Base-by-base conservation (phyloP, 2,329 filamentous ascomycete species). In the Trichoderma citrinoviride region DNA sequence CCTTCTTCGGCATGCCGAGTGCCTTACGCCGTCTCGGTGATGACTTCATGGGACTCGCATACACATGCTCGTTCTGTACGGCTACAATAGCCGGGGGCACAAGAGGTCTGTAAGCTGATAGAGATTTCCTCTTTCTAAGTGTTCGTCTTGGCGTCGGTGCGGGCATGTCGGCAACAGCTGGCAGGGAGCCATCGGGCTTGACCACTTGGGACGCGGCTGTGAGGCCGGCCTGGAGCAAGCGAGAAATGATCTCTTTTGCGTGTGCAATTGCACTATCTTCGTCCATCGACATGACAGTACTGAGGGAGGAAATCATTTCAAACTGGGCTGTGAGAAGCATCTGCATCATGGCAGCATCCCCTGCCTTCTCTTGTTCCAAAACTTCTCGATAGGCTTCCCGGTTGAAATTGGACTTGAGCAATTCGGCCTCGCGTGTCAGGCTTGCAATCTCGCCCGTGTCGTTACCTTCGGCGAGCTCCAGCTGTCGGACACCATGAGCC, bases 251-350 rank as follows among this genome's bases (percentile, higher is more conserved):
- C 23, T 82, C 83, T 74, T 90, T 92, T 27, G 93, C 95, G 64
- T 91, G 88, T 17, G 89, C 82, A 2, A 97, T 85, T 1, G 94
- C 95, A 67, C 96, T 90, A 40, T 90, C 87, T 74, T 96, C 92
- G 65, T 85, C 89, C 88, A 98, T 92, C 41, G 85, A 82, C 70
- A 94, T 85, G 25, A 95, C 91, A 69, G 92, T 90, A 62, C 90
- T 87, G 61, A 99, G 85, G 0, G 93, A 92, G 5, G 91, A 83
- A 67, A 98, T 85, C 2, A 93, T 94, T 72, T 97, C 93, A 70
- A 99, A 96, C 72, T 98, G 94, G 14, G 94, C 92, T 61, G 90
- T 89, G 12, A 98, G 85, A 62, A 99, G 83, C 56, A 91, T 85
- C 76, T 97, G 93, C 72, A 97, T 83, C 69, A 91, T 86, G 19